Percentiles rank a stretch among this genome's conserved stretches.
Evolutionary conservation across 495 filamentous ascomycete species (phyloP).

Genomic region (Penicillium pulvis): DNA sequence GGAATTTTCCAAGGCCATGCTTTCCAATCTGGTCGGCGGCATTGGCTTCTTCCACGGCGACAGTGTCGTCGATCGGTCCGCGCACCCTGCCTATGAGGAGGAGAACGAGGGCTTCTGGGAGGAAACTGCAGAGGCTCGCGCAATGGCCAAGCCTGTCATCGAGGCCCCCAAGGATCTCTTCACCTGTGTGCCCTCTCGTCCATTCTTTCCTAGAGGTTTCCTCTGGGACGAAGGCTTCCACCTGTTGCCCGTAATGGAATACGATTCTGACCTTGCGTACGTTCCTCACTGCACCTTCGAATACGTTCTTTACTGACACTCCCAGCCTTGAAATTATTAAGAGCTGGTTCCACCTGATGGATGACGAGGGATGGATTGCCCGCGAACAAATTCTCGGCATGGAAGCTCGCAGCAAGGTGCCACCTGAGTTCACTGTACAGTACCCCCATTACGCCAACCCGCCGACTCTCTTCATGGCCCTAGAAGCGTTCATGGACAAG

Average conservation of each 20-base stretch:
- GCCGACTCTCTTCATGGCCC: conserved; percentile 89
- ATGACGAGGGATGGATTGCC: conserved; percentile 97
- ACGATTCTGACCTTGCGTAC: conserved; percentile 84
- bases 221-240: conserved; percentile 99
- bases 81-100: conserved; percentile 89
- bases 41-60: conserved; percentile 95
- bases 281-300: conserved; percentile 15
- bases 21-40: conserved; percentile 92
- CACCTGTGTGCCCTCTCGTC: conserved; percentile 88
- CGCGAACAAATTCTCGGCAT: conserved; percentile 93
- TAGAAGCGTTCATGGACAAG: conserved; percentile 81
- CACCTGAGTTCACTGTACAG: conserved; percentile 90
- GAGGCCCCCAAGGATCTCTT: conserved; percentile 91
- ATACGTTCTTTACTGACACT: conserved; percentile 5
- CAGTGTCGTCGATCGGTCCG: conserved; percentile 83
- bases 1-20: conserved; percentile 82
- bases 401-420: conserved; percentile 97
- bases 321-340: conserved; percentile 79
- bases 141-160: conserved; percentile 58
- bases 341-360: conserved; percentile 95
- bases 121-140: conserved; percentile 77
- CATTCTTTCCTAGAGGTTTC: conserved; percentile 96
- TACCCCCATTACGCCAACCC: conserved; percentile 99
- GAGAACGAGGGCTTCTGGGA: conserved; percentile 98
- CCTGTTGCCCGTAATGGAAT: conserved; percentile 87